Percentiles rank a stretch among this genome's conserved stretches.
phyloP scores from a whole-genome alignment of 1,284 basidiomycete genomes.

The Apiotrichum brassicae region DNA sequence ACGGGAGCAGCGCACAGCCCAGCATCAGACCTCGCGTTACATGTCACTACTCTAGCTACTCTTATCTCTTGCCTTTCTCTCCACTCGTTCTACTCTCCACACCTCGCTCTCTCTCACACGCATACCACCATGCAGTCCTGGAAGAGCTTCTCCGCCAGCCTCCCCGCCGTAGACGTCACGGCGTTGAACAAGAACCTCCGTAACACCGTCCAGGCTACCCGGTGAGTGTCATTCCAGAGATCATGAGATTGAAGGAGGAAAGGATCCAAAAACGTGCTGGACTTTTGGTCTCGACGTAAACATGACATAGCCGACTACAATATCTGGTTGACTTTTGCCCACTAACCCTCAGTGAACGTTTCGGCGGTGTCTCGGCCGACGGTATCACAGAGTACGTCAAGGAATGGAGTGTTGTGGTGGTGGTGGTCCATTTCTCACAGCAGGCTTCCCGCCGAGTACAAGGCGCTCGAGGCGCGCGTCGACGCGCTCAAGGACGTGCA shows the following conservation, averaged over 20 bases:
- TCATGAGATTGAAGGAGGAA: too few species aligned
- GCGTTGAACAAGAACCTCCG: constrained; percentile 70
- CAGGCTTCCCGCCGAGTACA: constrained; percentile 68
- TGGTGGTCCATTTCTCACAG: background rate
- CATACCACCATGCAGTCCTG: constrained; percentile 42
- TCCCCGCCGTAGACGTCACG: constrained; percentile 44
- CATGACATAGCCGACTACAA: too few species aligned
- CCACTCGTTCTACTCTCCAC: background rate
- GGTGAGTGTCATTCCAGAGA: too few species aligned
- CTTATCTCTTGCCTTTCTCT: background rate
- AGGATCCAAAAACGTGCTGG: too few species aligned
- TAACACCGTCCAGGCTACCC: constrained; percentile 81
- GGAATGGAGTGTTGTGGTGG: too few species aligned
- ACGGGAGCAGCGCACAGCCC: too few species aligned
- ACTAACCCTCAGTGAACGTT: constrained; percentile 68
- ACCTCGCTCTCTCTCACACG: background rate
- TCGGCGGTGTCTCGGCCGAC: constrained; percentile 80
- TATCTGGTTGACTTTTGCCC: too few species aligned
- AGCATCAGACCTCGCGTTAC: too few species aligned
- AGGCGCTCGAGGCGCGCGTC: constrained; percentile 86
- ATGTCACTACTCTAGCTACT: too few species aligned
- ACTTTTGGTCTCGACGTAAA: too few species aligned
- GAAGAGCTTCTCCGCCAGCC: constrained; percentile 40
- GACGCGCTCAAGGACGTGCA: constrained; percentile 84
- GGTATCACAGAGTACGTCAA: constrained; percentile 81